These are phyloP conservation scores for Neofusicoccum umdonicola DNA, from an alignment of 2,329 filamentous ascomycete genomes.

Conservation along the genomic window DNA sequence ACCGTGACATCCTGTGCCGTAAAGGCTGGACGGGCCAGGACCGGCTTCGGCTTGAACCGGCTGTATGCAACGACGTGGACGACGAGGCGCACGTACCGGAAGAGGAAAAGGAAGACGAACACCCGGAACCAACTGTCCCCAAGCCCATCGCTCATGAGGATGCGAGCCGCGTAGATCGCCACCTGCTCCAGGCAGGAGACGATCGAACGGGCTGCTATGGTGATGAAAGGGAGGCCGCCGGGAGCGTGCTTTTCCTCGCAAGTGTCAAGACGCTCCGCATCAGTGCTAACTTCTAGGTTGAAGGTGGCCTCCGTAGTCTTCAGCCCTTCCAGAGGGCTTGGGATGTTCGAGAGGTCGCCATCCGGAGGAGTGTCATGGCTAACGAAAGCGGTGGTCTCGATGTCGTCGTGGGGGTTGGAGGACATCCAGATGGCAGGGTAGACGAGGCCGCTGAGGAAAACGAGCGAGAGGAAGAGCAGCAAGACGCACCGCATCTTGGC, in stretches of 20 bases:
- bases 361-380: background rate
- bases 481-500: background rate
- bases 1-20: conserved; percentile 47
- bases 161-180: background rate
- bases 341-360: background rate
- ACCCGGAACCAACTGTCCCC: background rate
- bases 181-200: background rate
- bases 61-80: conserved; percentile 44
- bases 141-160: background rate
- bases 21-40: conserved; percentile 31
- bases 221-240: no score
- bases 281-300: no score
- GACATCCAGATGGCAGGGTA: background rate
- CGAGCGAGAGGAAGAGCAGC: background rate
- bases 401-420: background rate
- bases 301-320: background rate
- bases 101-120: conserved; percentile 41
- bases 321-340: background rate
- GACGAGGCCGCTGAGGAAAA: background rate
- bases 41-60: conserved; percentile 37
- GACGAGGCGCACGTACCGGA: conserved; percentile 49
- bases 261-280: background rate
- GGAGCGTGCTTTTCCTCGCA: no score
- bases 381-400: background rate
- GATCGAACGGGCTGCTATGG: background rate